phyloP scores from a whole-genome alignment of 139 green algal species.

The Picochlorum sp. region DNA sequence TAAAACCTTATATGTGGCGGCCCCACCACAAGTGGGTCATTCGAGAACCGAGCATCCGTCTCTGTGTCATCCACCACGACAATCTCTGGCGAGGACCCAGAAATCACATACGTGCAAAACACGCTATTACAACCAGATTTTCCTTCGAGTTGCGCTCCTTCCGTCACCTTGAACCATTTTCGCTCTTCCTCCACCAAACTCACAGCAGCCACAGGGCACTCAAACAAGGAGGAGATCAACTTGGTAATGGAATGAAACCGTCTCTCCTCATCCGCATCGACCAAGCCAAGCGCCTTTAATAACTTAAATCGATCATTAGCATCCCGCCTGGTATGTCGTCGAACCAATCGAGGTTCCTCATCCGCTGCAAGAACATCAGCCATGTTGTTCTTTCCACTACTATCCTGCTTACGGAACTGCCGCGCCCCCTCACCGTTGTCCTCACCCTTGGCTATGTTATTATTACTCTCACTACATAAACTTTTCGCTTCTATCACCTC shows the following conservation, averaged over 20 bases:
- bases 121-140: constrained; percentile 57
- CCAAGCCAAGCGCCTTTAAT: constrained; percentile 37
- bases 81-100: constrained; percentile 55
- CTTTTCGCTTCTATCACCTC: too few species aligned
- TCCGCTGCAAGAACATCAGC: too few species aligned
- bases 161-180: constrained; percentile 80
- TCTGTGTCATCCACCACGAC: constrained; percentile 66
- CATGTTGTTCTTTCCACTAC: too few species aligned
- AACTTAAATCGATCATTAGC: constrained; percentile 28
- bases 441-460: too few species aligned
- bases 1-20: constrained; percentile 77
- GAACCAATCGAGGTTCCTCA: too few species aligned
- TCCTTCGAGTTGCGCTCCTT: constrained; percentile 39
- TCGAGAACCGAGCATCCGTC: constrained; percentile 61
- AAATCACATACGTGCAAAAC: constrained; percentile 81
- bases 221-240: constrained; percentile 35
- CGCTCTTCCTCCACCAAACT: constrained; percentile 69
- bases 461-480: too few species aligned
- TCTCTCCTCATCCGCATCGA: constrained; percentile 49
- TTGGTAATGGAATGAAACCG: constrained; percentile 66
- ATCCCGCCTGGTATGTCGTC: constrained; percentile 23
- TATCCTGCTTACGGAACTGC: too few species aligned
- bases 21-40: constrained; percentile 63
- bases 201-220: constrained; percentile 67
- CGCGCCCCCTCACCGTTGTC: too few species aligned